Conservation (phyloP, 108 stramenopile species). For the Seminavis robusta region DNA sequence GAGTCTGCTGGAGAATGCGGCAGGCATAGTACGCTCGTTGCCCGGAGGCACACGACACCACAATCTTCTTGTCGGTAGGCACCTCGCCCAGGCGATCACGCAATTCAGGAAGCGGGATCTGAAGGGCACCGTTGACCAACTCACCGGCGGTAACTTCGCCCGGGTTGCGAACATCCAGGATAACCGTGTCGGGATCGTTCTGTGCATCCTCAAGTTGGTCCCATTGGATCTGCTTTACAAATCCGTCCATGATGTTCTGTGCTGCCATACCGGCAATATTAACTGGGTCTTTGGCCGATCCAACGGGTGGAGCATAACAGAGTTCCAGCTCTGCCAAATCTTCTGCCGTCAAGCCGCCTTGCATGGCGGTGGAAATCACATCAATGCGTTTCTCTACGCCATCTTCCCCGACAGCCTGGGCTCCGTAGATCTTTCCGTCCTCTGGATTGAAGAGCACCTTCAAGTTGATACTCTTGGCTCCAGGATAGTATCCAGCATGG, state of each 20-base stretch:
- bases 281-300: slow-evolving; percentile 63
- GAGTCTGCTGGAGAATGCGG: slow-evolving; percentile 55
- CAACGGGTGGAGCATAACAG: slow-evolving; percentile 72
- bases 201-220: slow-evolving; percentile 40
- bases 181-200: slow-evolving; percentile 16
- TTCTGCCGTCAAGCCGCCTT: slow-evolving; percentile 47
- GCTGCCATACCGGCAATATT: slow-evolving; percentile 75
- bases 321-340: slow-evolving; percentile 62
- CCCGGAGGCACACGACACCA: slow-evolving; percentile 59
- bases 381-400: slow-evolving; percentile 74
- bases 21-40: slow-evolving; percentile 73
- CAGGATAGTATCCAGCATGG: slow-evolving; percentile 66
- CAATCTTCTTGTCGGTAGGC: slow-evolving; percentile 42
- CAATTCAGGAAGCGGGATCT: slow-evolving; percentile 57
- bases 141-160: slow-evolving; percentile 46
- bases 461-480: slow-evolving; percentile 55
- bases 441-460: slow-evolving; percentile 54
- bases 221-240: slow-evolving; percentile 64
- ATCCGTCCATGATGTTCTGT: slow-evolving; percentile 56
- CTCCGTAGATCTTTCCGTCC: slow-evolving; percentile 56
- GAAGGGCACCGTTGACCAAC: slow-evolving; percentile 35
- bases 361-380: slow-evolving; percentile 69
- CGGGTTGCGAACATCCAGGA: slow-evolving; percentile 57
- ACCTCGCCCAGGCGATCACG: slow-evolving; percentile 45
- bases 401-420: slow-evolving; percentile 67